A percentile compares a stretch with the other conserved stretches of the same genome.
Evolutionary conservation across 305 asterid genomes (phyloP).

Genomic region (Coffea humblotiana): DNA sequence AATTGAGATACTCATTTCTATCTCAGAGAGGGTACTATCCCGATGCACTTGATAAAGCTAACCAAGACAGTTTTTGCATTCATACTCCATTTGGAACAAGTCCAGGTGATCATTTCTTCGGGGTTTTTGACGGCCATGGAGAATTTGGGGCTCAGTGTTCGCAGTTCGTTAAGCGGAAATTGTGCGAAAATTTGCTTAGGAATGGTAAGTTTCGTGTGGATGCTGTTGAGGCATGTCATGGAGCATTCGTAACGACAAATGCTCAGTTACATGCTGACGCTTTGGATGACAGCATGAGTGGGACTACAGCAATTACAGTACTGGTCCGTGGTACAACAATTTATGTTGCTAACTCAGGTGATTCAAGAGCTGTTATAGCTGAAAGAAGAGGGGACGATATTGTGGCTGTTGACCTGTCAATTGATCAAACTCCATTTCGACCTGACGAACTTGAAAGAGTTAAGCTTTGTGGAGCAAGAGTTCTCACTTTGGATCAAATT

Average conservation of each 20-base stretch:
- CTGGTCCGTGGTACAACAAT: conserved; percentile 74
- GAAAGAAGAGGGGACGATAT: conserved; percentile 69
- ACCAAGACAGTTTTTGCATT: conserved; percentile 95
- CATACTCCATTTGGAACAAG: conserved; percentile 87
- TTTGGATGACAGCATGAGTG: conserved; percentile 97
- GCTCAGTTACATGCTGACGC: conserved; percentile 69
- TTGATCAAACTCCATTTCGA: conserved; percentile 92
- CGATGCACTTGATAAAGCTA: conserved; percentile 94
- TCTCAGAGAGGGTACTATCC: conserved; percentile 98
- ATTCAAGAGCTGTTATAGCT: conserved; percentile 88
- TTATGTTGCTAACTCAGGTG: conserved; percentile 88
- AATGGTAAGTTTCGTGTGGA: conserved; percentile 59
- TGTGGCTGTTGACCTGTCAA: conserved; percentile 82
- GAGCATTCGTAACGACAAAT: conserved; percentile 76
- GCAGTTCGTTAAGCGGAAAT: conserved; percentile 70
- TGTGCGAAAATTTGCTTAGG: conserved; percentile 90
- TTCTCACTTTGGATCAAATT: conserved; percentile 95
- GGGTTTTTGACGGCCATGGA: conserved; percentile 98
- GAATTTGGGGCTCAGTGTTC: conserved; percentile 95
- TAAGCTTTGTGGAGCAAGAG: conserved; percentile 95
- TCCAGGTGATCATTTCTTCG: conserved; percentile 78
- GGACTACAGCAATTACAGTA: conserved; percentile 88
- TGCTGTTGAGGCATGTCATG: conserved; percentile 80
- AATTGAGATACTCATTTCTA: conserved; percentile 70
- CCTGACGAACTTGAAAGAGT: conserved; percentile 85